Conservation (phyloP, 768 basidiomycete genomes). For the Termitomyces sp. region DNA sequence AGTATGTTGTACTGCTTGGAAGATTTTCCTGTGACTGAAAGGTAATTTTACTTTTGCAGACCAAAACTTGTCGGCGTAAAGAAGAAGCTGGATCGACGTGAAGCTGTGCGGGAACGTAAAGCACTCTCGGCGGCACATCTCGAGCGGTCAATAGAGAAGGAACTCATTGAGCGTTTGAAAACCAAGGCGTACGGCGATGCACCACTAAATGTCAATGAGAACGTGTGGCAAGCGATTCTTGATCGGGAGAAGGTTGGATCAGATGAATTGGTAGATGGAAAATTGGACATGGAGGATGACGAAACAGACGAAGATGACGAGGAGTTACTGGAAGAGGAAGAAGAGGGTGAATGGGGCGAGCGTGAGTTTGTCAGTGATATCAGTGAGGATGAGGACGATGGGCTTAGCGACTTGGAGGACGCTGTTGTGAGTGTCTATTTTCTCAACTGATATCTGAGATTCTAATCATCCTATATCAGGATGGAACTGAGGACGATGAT, state of each 20-base stretch:
- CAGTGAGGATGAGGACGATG: conserved; percentile 62
- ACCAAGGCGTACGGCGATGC: conserved; percentile 97
- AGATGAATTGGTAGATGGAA: conserved; percentile 46
- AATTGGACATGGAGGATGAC: conserved; percentile 48
- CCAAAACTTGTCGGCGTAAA: conserved; percentile 93
- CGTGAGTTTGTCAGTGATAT: conserved; percentile 73
- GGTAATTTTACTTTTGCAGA: conserved; percentile 33
- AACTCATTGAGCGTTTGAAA: conserved; percentile 92
- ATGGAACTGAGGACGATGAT: conserved; percentile 22
- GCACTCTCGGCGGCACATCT: conserved; percentile 93
- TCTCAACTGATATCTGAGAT: background rate
- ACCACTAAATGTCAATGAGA: conserved; percentile 97
- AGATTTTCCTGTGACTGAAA: background rate
- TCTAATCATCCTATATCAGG: conserved; percentile 13
- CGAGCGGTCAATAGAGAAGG: conserved; percentile 92
- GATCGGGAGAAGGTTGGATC: conserved; percentile 65
- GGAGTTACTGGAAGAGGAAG: conserved; percentile 42
- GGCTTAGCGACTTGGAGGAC: conserved; percentile 65
- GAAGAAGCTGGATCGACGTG: conserved; percentile 94
- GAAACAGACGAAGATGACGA: conserved; percentile 60
- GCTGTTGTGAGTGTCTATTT: conserved; percentile 40
- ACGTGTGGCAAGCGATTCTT: conserved; percentile 88
- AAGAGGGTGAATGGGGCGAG: conserved; percentile 52
- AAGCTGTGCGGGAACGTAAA: conserved; percentile 89
- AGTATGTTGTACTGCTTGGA: conserved; percentile 43